Evolutionary conservation across 2,329 filamentous ascomycete species (phyloP).

Genomic region (Stagonosporopsis vannaccii): DNA sequence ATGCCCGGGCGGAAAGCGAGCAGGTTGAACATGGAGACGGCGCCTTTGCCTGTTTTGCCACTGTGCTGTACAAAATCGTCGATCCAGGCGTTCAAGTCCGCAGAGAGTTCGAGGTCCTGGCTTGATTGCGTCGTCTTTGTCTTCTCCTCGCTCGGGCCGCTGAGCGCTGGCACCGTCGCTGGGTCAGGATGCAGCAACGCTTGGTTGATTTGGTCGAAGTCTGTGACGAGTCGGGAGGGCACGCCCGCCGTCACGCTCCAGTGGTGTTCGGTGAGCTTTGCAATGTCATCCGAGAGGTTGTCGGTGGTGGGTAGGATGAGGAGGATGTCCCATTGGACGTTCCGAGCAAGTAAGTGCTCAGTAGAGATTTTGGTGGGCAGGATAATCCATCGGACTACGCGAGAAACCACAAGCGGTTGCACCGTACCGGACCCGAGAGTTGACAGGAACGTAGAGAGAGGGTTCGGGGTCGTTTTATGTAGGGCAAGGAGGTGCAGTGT

Average conservation of each 20-base stretch:
- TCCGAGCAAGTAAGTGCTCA: slow-evolving; percentile 50
- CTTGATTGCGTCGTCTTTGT: slow-evolving; percentile 42
- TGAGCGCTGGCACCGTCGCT: slow-evolving; percentile 47
- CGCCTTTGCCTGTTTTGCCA: slow-evolving; percentile 42
- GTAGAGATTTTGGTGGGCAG: slow-evolving; percentile 54
- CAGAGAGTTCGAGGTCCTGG: slow-evolving; percentile 63
- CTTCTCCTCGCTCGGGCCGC: slow-evolving; percentile 29
- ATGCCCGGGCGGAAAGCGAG: slow-evolving; percentile 63
- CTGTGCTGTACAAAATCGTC: slow-evolving; percentile 33
- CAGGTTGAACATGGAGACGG: slow-evolving; percentile 70
- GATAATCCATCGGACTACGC: slow-evolving; percentile 60
- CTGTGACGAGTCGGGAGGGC: slow-evolving; percentile 51
- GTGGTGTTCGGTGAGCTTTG: slow-evolving; percentile 34
- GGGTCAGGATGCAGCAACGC: slow-evolving; percentile 49
- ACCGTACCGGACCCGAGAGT: slow-evolving; percentile 47
- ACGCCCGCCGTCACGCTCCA: slow-evolving; percentile 54
- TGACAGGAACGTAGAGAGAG: slow-evolving; percentile 50
- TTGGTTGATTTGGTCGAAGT: slow-evolving; percentile 50
- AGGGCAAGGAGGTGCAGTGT: slow-evolving; percentile 58
- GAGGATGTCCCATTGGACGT: slow-evolving; percentile 58
- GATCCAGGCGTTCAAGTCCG: slow-evolving; percentile 62
- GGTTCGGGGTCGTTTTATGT: slow-evolving; percentile 42
- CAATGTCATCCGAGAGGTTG: slow-evolving; percentile 37
- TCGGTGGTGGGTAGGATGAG: slow-evolving; percentile 50
- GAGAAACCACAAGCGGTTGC: slow-evolving; percentile 52